Conservation (phyloP, 1,284 basidiomycete genomes). For the Ganoderma sinense region DNA sequence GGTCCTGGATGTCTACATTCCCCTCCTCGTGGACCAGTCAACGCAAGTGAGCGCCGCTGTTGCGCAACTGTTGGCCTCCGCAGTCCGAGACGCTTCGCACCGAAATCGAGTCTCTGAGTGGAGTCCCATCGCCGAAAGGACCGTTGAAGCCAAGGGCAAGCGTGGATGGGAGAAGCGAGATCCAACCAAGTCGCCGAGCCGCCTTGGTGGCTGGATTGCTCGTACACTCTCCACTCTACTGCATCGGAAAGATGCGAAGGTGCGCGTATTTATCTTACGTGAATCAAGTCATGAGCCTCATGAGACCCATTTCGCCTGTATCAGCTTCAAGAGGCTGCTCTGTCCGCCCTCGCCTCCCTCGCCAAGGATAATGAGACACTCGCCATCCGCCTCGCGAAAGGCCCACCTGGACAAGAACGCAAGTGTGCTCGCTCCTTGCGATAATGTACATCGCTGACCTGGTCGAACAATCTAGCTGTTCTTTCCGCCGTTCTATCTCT, state of each 20-base stretch:
- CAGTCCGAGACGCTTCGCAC: slow-evolving; percentile 60
- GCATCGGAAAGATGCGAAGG: slow-evolving; percentile 62
- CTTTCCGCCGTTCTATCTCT: slow-evolving; percentile 53
- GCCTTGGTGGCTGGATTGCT: slow-evolving; percentile 66
- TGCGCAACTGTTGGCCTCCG: slow-evolving; percentile 62
- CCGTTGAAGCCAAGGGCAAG: slow-evolving; percentile 60
- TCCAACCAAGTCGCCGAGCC: slow-evolving; percentile 47
- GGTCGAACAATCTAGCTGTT: slow-evolving; percentile 24
- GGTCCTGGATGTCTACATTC: slow-evolving; percentile 70
- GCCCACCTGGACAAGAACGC: slow-evolving; percentile 48
- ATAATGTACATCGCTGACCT: background rate
- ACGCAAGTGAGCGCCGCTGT: slow-evolving; percentile 53
- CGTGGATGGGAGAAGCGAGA: slow-evolving; percentile 74
- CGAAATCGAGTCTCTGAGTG: slow-evolving; percentile 68
- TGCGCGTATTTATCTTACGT: slow-evolving; percentile 27
- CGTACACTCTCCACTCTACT: slow-evolving; percentile 57
- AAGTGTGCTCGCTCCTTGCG: slow-evolving; percentile 7
- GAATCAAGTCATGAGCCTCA: background rate
- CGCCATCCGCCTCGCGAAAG: slow-evolving; percentile 54
- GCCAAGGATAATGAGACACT: slow-evolving; percentile 69
- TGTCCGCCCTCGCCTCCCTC: slow-evolving; percentile 75
- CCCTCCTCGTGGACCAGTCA: slow-evolving; percentile 57
- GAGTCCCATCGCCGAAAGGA: slow-evolving; percentile 63
- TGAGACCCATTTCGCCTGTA: background rate
- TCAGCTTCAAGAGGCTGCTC: slow-evolving; percentile 76